Base-by-base conservation (phyloP, 139 green algal genomes). In the Chlamydomonas sp. region DNA sequence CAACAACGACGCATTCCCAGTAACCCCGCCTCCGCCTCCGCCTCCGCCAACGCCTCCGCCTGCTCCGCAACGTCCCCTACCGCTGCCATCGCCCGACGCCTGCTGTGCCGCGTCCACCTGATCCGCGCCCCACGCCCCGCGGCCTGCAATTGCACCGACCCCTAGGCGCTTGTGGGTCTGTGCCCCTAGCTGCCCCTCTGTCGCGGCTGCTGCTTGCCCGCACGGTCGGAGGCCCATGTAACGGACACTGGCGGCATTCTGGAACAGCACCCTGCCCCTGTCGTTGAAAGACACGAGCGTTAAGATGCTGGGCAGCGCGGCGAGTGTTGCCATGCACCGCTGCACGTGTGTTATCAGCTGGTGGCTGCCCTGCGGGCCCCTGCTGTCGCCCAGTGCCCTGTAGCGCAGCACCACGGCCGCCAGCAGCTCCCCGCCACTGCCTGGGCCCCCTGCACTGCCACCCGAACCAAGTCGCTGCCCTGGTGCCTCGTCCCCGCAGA, bases 171-270 rank as follows among this genome's bases (percentile, higher is more conserved):
- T 49, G 31, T 49, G 31, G 31, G 31, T 49, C 31, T 49, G 31
- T 49, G 31, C 31, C 31, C 31, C 31, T 49, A 49, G 31, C 31
- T 49, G 31, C 31, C 31, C 31, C 31, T 49, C 31, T 49, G 31
- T 49, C 31, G 63, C 63, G 63, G 66, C 5, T 71, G 66, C 5
- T 16, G 66, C 66, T 71, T 12, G 4, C 66, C 17, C 12, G 71
- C 79, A 66, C 79, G 77, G 79, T 5, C 79, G 64, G 66, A 85
- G 66, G 1, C 79, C 79, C 79, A 85, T 85, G 79, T 85, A 85
- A 1, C 12, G 9, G 4, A 84, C 9, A 5, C 31, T 64, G 14
- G 59, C 17, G 4, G 64, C 14, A 15, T 84, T 84, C 79, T 77
- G 79, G 79, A 64, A 84, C 4, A 85, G 17, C 14, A 67, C 79